phyloP scores from a whole-genome alignment of 192 early-diverging fungal genomes.

The Coemansia sp. region DNA sequence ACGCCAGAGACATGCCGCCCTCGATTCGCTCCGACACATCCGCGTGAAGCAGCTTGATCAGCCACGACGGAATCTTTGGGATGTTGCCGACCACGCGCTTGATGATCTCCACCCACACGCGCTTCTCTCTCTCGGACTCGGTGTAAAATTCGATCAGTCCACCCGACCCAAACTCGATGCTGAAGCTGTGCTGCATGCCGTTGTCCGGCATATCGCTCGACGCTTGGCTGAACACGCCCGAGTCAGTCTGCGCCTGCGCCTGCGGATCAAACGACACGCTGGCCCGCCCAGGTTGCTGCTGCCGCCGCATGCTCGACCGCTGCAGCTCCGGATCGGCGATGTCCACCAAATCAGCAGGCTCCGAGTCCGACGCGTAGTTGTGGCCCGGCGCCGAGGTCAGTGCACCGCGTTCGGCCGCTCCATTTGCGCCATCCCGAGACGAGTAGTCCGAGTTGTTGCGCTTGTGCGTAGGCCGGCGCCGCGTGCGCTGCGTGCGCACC shows the following conservation, averaged over 20 bases:
- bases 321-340: constrained; percentile 39
- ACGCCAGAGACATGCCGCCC: constrained; percentile 4
- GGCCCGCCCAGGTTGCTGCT: background rate
- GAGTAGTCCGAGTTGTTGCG: constrained; percentile 49
- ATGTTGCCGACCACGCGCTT: constrained; percentile 38
- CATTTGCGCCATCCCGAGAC: constrained; percentile 23
- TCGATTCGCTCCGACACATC: constrained; percentile 44
- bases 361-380: constrained; percentile 48
- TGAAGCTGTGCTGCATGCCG: constrained; percentile 52
- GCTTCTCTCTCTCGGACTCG: constrained; percentile 39
- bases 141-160: constrained; percentile 51
- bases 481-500: constrained; percentile 19
- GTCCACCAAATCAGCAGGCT: constrained; percentile 37
- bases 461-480: constrained; percentile 37
- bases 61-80: constrained; percentile 51
- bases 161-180: constrained; percentile 48
- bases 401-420: background rate
- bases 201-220: constrained; percentile 14
- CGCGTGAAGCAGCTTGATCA: constrained; percentile 50
- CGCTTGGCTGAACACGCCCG: constrained; percentile 30
- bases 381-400: constrained; percentile 12
- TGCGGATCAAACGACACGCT: no score
- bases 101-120: constrained; percentile 46
- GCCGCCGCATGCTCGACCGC: constrained; percentile 24
- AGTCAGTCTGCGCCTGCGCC: constrained; percentile 22